These are phyloP conservation scores for Isabelozyma gotoi DNA, from an alignment of 805 yeast species.

Conservation along the genomic window DNA sequence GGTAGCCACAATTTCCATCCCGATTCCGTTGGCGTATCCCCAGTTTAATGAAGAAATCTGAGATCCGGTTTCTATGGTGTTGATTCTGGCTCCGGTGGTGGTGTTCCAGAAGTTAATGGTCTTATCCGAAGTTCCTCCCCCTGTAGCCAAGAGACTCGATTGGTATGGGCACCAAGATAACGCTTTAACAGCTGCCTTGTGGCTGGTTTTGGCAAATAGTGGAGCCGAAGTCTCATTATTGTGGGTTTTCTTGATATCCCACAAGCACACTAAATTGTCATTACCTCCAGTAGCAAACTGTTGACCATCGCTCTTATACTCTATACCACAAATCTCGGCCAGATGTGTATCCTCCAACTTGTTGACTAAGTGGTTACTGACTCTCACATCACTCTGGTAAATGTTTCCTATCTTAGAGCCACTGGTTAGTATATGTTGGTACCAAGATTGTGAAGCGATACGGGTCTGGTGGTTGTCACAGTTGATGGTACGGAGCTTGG, in stretches of 20 bases:
- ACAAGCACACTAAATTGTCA: slow-evolving; percentile 86
- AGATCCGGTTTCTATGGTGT: slow-evolving; percentile 86
- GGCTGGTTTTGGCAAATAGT: slow-evolving; percentile 71
- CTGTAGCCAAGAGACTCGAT: slow-evolving; percentile 81
- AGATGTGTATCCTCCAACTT: slow-evolving; percentile 53
- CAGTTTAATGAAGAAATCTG: slow-evolving; percentile 93
- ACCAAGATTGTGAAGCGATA: slow-evolving; percentile 84
- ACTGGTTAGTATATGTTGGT: slow-evolving; percentile 73
- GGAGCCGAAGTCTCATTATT: slow-evolving; percentile 47
- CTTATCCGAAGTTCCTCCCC: slow-evolving; percentile 92
- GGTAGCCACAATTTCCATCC: slow-evolving; percentile 83
- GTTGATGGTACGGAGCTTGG: slow-evolving; percentile 76
- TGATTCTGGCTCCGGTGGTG: slow-evolving; percentile 81
- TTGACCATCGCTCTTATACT: slow-evolving; percentile 79
- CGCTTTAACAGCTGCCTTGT: slow-evolving; percentile 94
- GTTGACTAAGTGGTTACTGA: slow-evolving; percentile 72
- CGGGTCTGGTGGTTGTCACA: slow-evolving; percentile 64
- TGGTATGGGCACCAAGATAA: slow-evolving; percentile 93
- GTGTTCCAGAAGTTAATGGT: slow-evolving; percentile 95
- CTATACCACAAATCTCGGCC: slow-evolving; percentile 92
- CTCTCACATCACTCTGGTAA: slow-evolving; percentile 85
- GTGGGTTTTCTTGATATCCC: slow-evolving; percentile 71
- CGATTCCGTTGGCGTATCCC: slow-evolving; percentile 77
- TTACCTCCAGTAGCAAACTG: slow-evolving; percentile 93
- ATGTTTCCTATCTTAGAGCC: slow-evolving; percentile 87